A percentile compares a stretch with the other conserved stretches of the same genome.
Evolutionary conservation across 106 monocot genomes (phyloP).

Genomic region (Dendrobium nobile): DNA sequence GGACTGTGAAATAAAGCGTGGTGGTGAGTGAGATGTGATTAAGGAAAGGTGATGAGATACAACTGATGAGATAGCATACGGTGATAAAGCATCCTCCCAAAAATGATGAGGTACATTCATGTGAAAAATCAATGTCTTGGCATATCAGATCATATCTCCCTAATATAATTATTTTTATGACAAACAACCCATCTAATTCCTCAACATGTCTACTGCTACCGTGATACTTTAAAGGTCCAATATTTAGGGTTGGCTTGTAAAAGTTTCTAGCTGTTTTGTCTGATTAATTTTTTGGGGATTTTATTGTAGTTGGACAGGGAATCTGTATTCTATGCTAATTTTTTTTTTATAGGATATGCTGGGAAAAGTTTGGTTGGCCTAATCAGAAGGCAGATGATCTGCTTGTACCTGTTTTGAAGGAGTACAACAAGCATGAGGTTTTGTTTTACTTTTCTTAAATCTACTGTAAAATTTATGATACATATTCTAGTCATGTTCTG

Average conservation of each 20-base stretch:
- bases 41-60: no score
- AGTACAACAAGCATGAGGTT: constrained; percentile 93
- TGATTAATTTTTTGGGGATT: neutral
- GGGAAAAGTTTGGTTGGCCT: constrained; percentile 95
- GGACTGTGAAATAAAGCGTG: no score
- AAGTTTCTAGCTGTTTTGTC: neutral
- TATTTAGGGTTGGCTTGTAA: neutral
- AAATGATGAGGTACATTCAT: no score
- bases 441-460: neutral
- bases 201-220: no score
- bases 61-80: no score
- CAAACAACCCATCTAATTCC: no score
- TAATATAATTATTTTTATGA: no score
- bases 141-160: no score
- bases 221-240: neutral
- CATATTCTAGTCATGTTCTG: neutral
- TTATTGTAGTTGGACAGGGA: neutral
- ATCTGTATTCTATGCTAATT: neutral
- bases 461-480: neutral
- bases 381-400: constrained; percentile 87
- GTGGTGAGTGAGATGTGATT: no score
- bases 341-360: constrained; percentile 60
- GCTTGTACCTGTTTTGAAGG: constrained; percentile 85
- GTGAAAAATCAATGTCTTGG: no score
- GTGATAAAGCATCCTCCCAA: no score